Percentiles rank a stretch among this genome's conserved stretches.
Conservation (phyloP, 139 green algal species). For the Dunaliella sp. region DNA sequence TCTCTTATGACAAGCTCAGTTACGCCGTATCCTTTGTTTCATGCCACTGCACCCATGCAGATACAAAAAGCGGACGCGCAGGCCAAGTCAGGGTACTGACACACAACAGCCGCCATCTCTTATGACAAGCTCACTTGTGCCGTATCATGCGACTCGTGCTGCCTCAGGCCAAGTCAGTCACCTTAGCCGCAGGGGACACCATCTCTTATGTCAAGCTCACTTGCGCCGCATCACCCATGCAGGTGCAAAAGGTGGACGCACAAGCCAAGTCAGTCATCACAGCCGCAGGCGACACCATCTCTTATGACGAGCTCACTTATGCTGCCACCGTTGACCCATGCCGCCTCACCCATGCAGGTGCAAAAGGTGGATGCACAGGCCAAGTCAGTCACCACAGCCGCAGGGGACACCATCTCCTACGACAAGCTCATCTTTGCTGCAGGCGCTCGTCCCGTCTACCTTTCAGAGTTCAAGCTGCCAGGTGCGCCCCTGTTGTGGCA, state of each 20-base stretch:
- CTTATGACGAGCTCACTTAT: constrained; percentile 66
- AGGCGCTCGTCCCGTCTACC: constrained; percentile 59
- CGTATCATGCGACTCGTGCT: too few relatives aligned
- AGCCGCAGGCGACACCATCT: constrained; percentile 51
- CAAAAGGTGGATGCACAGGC: constrained; percentile 46
- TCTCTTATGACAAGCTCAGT: constrained; percentile 68
- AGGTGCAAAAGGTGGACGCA: constrained; percentile 56
- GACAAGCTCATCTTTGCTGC: constrained; percentile 74
- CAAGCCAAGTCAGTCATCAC: constrained; percentile 62
- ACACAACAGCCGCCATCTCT: constrained; percentile 45
- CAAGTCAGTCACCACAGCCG: constrained; percentile 62
- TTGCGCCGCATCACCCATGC: constrained; percentile 82
- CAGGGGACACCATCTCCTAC: constrained; percentile 64
- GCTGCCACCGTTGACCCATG: constrained; percentile 84
- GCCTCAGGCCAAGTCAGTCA: constrained; percentile 56
- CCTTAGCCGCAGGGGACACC: constrained; percentile 46
- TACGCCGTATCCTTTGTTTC: too few relatives aligned
- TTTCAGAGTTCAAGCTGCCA: constrained; percentile 68
- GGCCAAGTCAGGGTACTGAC: too few relatives aligned
- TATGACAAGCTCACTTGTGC: constrained; percentile 75
- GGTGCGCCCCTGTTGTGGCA: too few relatives aligned
- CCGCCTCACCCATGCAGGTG: constrained; percentile 46
- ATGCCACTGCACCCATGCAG: too few relatives aligned
- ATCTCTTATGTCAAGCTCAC: constrained; percentile 69
- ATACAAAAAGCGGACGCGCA: too few relatives aligned